Evolutionary conservation across 2,329 filamentous ascomycete species (phyloP), one percentile per base, ranked within the genome.

Genomic region (Xylaria sp.): DNA sequence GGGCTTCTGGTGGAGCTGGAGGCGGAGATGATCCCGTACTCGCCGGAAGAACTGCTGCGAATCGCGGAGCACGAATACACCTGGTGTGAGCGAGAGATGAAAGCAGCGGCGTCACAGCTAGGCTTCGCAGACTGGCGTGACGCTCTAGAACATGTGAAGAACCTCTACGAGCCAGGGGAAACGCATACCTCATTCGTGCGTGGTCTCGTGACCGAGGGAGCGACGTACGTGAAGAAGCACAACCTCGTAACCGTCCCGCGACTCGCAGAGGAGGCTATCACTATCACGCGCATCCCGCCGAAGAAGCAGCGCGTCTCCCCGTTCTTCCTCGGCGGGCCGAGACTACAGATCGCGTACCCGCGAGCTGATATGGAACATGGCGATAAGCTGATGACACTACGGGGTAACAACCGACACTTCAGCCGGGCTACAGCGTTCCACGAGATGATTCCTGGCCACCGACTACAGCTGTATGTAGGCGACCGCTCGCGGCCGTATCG

Each of bases 361-460:
- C 86, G 83, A 4, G 76, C 80, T 0, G 80, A 78, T 33, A 88
- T 88, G 86, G 71, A 77, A 4, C 85, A 89, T 70, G 82, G 81
- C 20, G 80, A 83, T 40, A 90, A 89, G 76, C 74, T 86, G 71
- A 89, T 89, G 87, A 84, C 84, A 62, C 85, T 89, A 82, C 83
- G 87, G 20, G 85, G 86, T 11, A 89, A 89, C 77, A 88, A 87
- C 72, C 81, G 81, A 0, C 85, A 87, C 73, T 88, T 89, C 75
- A 80, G 86, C 4, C 83, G 85, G 1, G 85, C 87, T 6, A 89
- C 87, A 0, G 87, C 87, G 1, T 89, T 89, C 72, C 87, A 89
- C 74, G 87, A 89, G 76, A 84, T 89, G 76, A 85, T 89, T 15
- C 87, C 87, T 0, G 87, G 87, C 0, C 87, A 89, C 69, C 82